These are phyloP conservation scores for Dichomitus squalens DNA, from an alignment of 1,284 basidiomycete species.

Conservation along the genomic window DNA sequence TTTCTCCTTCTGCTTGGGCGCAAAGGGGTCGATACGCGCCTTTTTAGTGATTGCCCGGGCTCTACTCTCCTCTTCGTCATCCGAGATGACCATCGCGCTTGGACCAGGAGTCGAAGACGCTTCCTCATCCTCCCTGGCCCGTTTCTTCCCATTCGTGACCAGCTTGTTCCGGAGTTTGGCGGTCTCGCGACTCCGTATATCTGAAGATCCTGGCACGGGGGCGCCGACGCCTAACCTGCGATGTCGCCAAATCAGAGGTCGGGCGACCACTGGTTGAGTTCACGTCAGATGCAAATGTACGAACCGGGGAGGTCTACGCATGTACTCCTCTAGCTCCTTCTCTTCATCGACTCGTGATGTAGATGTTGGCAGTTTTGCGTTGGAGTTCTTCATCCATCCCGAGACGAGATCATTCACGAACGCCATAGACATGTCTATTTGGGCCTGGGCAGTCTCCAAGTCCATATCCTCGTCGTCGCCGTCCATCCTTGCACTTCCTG, in stretches of 20 bases:
- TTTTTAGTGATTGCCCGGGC: slow-evolving; percentile 60
- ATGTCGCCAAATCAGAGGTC: no score
- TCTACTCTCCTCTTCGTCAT: slow-evolving; percentile 57
- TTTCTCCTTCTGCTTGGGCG: slow-evolving; percentile 31
- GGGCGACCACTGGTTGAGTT: not conserved
- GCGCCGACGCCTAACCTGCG: slow-evolving; percentile 72
- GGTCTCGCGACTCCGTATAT: slow-evolving; percentile 44
- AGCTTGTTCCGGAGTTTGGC: slow-evolving; percentile 62
- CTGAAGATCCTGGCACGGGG: slow-evolving; percentile 49
- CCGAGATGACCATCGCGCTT: slow-evolving; percentile 27
- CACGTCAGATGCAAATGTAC: slow-evolving; percentile 3
- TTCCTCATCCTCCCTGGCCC: slow-evolving; percentile 34
- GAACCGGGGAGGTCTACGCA: slow-evolving; percentile 71
- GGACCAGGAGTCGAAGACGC: slow-evolving; percentile 14
- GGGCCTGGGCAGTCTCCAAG: slow-evolving; percentile 67
- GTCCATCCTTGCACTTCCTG: slow-evolving; percentile 2
- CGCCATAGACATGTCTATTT: slow-evolving; percentile 78
- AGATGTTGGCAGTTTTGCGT: slow-evolving; percentile 30
- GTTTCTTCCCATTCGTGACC: slow-evolving; percentile 51
- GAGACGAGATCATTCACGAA: slow-evolving; percentile 69
- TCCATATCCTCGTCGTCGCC: slow-evolving; percentile 53
- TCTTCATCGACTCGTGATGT: slow-evolving; percentile 40
- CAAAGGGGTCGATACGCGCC: slow-evolving; percentile 57
- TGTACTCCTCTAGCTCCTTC: slow-evolving; percentile 62
- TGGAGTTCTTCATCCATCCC: slow-evolving; percentile 67